Evolutionary conservation across 139 green algal species (phyloP).

Genomic region (Prasinococcaceae sp.): DNA sequence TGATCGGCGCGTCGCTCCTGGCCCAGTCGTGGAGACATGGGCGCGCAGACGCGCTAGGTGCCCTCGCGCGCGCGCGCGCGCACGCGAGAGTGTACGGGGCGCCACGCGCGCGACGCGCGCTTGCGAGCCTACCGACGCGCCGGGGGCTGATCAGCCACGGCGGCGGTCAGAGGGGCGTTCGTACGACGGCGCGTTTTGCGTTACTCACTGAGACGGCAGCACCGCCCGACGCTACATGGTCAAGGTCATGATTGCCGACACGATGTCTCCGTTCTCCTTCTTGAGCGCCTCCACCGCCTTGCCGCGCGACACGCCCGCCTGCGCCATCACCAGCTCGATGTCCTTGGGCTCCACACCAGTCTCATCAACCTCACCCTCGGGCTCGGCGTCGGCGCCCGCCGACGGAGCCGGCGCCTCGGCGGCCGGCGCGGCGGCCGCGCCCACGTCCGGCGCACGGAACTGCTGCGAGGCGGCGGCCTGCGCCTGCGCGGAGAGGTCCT

Average conservation of each 20-base stretch:
- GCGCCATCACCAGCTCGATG: conserved; percentile 97
- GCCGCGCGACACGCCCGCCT: conserved; percentile 67
- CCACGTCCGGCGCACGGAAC: conserved; percentile 41
- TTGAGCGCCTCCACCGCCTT: conserved; percentile 92
- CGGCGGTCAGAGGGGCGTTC: too few relatives aligned
- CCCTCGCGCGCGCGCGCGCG: too few relatives aligned
- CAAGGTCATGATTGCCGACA: conserved; percentile 92
- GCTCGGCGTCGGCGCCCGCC: conserved; percentile 39
- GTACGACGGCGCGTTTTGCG: too few relatives aligned
- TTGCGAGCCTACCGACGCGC: too few relatives aligned
- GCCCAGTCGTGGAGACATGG: too few relatives aligned
- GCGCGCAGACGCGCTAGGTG: too few relatives aligned
- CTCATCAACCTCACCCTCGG: conserved; percentile 83
- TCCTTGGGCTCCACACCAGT: conserved; percentile 91
- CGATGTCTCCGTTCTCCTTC: conserved; percentile 80
- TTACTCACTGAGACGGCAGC: too few relatives aligned
- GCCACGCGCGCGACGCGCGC: too few relatives aligned
- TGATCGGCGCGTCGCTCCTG: too few relatives aligned
- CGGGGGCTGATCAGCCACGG: too few relatives aligned
- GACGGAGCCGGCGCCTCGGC: not conserved
- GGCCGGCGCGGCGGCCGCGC: not conserved
- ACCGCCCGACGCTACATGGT: conserved; percentile 55
- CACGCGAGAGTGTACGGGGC: too few relatives aligned
- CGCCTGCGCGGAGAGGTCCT: conserved; percentile 82
- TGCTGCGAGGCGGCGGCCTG: conserved; percentile 64